Percentiles rank a stretch among this genome's conserved stretches.
Conservation (phyloP, 1,139 yeast species). For the Lodderomyces beijingensis region DNA sequence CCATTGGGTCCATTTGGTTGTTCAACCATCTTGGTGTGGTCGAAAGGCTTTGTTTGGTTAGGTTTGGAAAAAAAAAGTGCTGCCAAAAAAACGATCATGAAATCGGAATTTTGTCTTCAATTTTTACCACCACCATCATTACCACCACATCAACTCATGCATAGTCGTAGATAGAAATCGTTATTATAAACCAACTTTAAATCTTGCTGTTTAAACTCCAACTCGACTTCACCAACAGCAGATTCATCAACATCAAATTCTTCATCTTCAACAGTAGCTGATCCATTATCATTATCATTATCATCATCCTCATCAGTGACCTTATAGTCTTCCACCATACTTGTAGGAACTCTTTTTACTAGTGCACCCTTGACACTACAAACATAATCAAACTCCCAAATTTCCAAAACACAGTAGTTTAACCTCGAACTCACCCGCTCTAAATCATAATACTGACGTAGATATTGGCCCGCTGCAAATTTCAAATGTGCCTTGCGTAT, state of each 20-base stretch:
- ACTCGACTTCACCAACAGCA: neutral
- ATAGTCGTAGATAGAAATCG: constrained; percentile 4
- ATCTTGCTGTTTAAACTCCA: neutral
- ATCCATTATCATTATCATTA: too few species aligned
- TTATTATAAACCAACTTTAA: constrained; percentile 4
- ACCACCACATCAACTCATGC: too few species aligned
- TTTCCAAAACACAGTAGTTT: constrained; percentile 3
- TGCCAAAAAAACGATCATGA: too few species aligned
- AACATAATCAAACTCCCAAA: constrained; percentile 2
- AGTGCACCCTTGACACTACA: constrained; percentile 4
- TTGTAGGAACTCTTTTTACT: constrained; percentile 1
- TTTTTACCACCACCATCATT: too few species aligned
- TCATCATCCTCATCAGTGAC: too few species aligned
- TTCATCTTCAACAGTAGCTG: constrained; percentile 1
- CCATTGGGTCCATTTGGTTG: too few species aligned
- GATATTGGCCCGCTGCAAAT: neutral
- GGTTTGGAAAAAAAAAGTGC: too few species aligned
- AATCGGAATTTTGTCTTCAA: too few species aligned
- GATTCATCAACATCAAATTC: constrained; percentile 2
- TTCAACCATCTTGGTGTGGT: too few species aligned
- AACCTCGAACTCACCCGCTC: neutral
- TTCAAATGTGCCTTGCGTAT: constrained; percentile 1
- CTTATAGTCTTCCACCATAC: too few species aligned
- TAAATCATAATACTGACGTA: constrained; percentile 2
- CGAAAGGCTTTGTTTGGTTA: too few species aligned